Base-by-base conservation (phyloP, 2,329 filamentous ascomycete species). In the Verticillium tricorpus region DNA sequence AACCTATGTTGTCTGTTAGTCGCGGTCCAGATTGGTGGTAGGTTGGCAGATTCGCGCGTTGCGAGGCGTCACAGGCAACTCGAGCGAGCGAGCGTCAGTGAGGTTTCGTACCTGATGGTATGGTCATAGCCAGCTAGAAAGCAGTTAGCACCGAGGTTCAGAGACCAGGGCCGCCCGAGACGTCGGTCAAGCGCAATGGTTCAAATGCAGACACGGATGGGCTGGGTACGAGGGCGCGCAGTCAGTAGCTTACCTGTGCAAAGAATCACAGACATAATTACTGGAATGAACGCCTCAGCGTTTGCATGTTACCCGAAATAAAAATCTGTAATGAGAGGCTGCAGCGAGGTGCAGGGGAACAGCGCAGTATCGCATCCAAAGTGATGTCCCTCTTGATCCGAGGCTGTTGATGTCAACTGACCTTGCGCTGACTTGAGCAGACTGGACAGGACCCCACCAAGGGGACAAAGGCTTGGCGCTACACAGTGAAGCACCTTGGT, bases 61-160 rank as follows among this genome's bases (percentile, higher is more conserved):
- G 17, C 55, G 9, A 22, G n/a, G 31, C 52, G 28, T 3, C 28
- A 56, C 5, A 25, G 15, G 28, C 17, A 17, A n/a, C 54, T 11
- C 5, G 54, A 34, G 25, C 6, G 4, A 28, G 28, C 28, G 28
- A 28, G 28, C 14, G 8, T 6, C 7, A 6, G 28, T 32, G 25
- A 17, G 14, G 32, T 57, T n/a, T n/a, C 69, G 66, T 74, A 85
- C 83, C 84, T 80, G 68, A 87, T 87, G 40, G 84, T 87, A 73
- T 87, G 84, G 76, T 87, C 84, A 72, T 87, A 87, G 67, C 84
- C 84, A 67, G 85, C 84, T 86, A 66, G 32, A 11, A 4, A 56
- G 14, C n/a, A 19, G 35, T 65, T 57, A 65, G 59, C 55, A 50
- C 37, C 37, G 19, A 45, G 25, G 45, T 50, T 37, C 28, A 57